These are phyloP conservation scores for Odonthalia washingtoniensis DNA, from an alignment of 31 red algal genomes.

Conservation along the genomic window DNA sequence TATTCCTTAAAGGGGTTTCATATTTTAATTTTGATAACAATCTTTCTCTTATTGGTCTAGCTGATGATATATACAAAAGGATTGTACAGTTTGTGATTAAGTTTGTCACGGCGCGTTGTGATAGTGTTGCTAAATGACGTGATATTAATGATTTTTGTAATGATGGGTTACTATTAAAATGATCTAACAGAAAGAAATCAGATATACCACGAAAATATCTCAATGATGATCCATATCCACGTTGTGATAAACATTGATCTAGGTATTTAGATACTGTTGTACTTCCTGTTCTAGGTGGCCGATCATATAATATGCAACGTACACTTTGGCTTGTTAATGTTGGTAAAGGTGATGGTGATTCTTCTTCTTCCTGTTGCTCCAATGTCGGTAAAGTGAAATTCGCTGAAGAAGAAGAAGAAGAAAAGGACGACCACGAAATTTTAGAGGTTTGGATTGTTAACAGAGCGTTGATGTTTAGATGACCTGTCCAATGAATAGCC, in stretches of 20 bases:
- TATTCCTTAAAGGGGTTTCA: background rate
- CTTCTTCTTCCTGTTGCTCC: too few species aligned
- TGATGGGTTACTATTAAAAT: background rate
- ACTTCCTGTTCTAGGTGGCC: background rate
- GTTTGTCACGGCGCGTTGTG: too few species aligned
- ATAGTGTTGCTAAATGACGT: background rate
- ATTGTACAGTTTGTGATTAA: background rate
- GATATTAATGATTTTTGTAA: background rate
- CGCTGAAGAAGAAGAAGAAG: too few species aligned
- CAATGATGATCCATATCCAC: background rate
- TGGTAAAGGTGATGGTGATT: background rate
- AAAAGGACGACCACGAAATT: too few species aligned
- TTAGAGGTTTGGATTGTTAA: too few species aligned
- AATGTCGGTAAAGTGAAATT: too few species aligned
- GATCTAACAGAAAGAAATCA: background rate
- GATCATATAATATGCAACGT: background rate
- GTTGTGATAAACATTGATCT: background rate
- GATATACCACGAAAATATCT: background rate
- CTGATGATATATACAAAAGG: background rate
- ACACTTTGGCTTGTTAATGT: background rate
- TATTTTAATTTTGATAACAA: background rate
- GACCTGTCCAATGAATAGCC: too few species aligned
- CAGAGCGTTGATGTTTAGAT: too few species aligned
- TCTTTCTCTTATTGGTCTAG: background rate
- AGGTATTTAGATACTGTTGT: background rate